These are phyloP conservation scores for Xylaria sp. DNA, from an alignment of 2,329 filamentous ascomycete genomes.

Conservation along the genomic window DNA sequence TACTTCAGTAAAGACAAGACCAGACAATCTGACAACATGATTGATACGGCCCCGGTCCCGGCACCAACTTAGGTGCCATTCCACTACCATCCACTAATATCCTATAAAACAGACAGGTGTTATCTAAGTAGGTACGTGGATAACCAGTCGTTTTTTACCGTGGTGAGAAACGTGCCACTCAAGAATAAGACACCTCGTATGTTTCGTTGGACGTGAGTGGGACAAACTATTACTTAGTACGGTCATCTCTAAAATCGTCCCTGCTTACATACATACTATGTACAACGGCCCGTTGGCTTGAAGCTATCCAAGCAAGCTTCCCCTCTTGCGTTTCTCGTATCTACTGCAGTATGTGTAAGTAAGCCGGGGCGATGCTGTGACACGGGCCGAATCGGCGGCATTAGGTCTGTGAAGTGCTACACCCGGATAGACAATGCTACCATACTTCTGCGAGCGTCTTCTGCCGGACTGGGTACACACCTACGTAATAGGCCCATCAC, in stretches of 20 bases:
- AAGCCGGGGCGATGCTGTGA: conserved; percentile 5
- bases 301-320: conserved; percentile 19
- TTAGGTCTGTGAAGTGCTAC: conserved; percentile 8
- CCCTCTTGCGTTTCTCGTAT: conserved; percentile 34
- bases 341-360: conserved; percentile 1
- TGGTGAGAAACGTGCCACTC: neutral
- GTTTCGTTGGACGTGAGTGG: neutral
- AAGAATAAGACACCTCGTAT: neutral
- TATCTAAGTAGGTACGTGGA: neutral
- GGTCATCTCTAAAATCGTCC: too few species aligned
- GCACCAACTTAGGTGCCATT: too few species aligned
- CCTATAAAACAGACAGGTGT: neutral
- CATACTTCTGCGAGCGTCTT: neutral
- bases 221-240: neutral
- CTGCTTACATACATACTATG: too few species aligned
- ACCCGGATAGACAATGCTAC: neutral
- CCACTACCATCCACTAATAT: neutral
- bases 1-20: too few species aligned
- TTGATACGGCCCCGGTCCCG: conserved; percentile 8
- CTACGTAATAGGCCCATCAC: conserved; percentile 10
- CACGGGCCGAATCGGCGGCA: conserved; percentile 31
- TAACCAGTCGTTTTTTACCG: neutral
- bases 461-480: conserved; percentile 4
- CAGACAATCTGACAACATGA: conserved; percentile 19
- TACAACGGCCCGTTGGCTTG: neutral